These are phyloP conservation scores for Mycena polygramma DNA, from an alignment of 768 basidiomycete species.

Conservation along the genomic window DNA sequence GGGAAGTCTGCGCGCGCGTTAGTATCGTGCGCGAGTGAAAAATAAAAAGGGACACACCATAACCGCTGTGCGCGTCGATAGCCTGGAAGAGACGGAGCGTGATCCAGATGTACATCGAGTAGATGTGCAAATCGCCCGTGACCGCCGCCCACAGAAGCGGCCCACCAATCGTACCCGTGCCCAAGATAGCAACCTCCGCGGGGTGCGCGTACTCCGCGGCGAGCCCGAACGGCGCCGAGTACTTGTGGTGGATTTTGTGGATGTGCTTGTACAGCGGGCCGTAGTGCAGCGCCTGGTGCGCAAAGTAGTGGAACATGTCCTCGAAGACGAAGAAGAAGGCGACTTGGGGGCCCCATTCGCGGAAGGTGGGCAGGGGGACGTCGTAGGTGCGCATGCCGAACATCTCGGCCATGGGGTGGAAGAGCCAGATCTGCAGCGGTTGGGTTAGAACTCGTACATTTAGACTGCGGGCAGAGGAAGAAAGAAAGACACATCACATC, in stretches of 20 bases:
- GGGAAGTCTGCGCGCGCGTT: slow-evolving; percentile 79
- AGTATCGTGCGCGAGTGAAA: neutral
- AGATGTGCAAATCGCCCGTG: slow-evolving; percentile 79
- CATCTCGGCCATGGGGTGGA: slow-evolving; percentile 89
- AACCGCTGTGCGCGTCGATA: slow-evolving; percentile 96
- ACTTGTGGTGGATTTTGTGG: slow-evolving; percentile 98
- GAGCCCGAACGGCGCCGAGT: slow-evolving; percentile 96
- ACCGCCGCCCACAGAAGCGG: slow-evolving; percentile 87
- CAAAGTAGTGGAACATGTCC: slow-evolving; percentile 95
- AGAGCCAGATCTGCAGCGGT: slow-evolving; percentile 79
- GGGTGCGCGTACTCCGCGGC: slow-evolving; percentile 99
- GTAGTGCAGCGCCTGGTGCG: slow-evolving; percentile 91
- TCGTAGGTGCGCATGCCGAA: slow-evolving; percentile 95
- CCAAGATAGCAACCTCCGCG: slow-evolving; percentile 94
- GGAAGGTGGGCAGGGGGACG: slow-evolving; percentile 87
- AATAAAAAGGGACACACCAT: slow-evolving; percentile 67
- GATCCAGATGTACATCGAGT: slow-evolving; percentile 96
- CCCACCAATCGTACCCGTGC: slow-evolving; percentile 89
- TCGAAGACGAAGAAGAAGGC: slow-evolving; percentile 95
- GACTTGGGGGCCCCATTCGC: slow-evolving; percentile 80
- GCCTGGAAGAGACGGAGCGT: slow-evolving; percentile 95
- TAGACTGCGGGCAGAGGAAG: too few species aligned
- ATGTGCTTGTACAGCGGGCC: slow-evolving; percentile 90
- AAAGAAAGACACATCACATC: too few species aligned
- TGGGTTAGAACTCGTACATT: neutral